Conservation (phyloP, 495 filamentous ascomycete genomes). For the Tetracladium setigerum region DNA sequence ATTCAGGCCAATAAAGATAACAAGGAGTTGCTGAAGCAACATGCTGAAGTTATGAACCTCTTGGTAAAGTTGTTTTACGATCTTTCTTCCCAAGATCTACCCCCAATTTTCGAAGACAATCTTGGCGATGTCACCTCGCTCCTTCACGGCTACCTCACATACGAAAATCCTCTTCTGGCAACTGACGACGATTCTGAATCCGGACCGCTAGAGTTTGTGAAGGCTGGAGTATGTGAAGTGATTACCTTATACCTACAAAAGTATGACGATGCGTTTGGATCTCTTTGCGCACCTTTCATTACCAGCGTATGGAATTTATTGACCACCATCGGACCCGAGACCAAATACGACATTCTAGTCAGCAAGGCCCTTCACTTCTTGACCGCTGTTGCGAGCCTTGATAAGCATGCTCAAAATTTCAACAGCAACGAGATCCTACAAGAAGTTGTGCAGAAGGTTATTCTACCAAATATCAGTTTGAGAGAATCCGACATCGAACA, state of each 20-base stretch:
- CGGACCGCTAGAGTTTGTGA: slow-evolving; percentile 73
- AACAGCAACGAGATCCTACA: slow-evolving; percentile 65
- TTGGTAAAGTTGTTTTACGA: slow-evolving; percentile 91
- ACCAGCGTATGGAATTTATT: slow-evolving; percentile 84
- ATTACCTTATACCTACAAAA: slow-evolving; percentile 84
- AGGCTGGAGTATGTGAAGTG: slow-evolving; percentile 86
- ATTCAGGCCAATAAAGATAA: slow-evolving; percentile 71
- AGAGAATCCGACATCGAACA: slow-evolving; percentile 90
- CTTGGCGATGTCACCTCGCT: slow-evolving; percentile 64
- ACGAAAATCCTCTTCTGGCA: slow-evolving; percentile 72
- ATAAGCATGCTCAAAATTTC: slow-evolving; percentile 75
- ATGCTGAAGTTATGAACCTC: slow-evolving; percentile 75
- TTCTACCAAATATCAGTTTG: slow-evolving; percentile 85
- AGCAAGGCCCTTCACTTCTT: slow-evolving; percentile 91
- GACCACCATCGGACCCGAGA: slow-evolving; percentile 75
- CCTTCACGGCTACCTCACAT: slow-evolving; percentile 88
- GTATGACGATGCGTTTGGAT: slow-evolving; percentile 86
- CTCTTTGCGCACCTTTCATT: slow-evolving; percentile 72
- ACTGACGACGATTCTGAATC: slow-evolving; percentile 84
- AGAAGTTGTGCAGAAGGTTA: slow-evolving; percentile 88
- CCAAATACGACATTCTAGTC: slow-evolving; percentile 91
- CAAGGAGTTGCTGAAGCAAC: slow-evolving; percentile 59
- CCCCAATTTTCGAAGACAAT: slow-evolving; percentile 77
- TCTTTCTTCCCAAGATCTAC: slow-evolving; percentile 91
- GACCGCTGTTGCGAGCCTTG: slow-evolving; percentile 73